phyloP scores from a whole-genome alignment of 2,329 filamentous ascomycete species.

The Fusarium oligoseptatum region DNA sequence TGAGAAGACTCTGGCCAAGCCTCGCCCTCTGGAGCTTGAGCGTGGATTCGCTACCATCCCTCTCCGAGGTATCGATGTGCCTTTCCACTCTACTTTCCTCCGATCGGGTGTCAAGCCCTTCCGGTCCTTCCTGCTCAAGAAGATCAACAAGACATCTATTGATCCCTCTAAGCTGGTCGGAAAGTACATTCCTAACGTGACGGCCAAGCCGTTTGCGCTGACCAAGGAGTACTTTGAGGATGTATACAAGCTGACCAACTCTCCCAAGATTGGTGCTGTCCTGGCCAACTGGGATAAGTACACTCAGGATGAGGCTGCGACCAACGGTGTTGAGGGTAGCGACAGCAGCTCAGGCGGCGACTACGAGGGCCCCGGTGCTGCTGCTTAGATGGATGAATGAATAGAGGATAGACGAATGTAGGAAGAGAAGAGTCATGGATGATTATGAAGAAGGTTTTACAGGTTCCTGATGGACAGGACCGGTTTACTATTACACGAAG shows the following conservation, averaged over 20 bases:
- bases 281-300: conserved; percentile 90
- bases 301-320: conserved; percentile 61
- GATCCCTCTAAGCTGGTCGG: conserved; percentile 96
- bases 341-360: conserved; percentile 57
- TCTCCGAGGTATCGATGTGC: conserved; percentile 96
- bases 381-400: conserved; percentile 51
- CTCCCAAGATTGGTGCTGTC: conserved; percentile 80
- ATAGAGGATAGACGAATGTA: conserved; percentile 29
- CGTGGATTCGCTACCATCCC: conserved; percentile 98
- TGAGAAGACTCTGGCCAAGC: conserved; percentile 89
- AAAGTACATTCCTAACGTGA: conserved; percentile 99
- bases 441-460: conserved; percentile 43
- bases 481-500: conserved; percentile 35
- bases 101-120: conserved; percentile 99
- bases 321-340: conserved; percentile 52
- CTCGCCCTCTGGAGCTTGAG: conserved; percentile 87
- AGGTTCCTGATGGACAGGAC: conserved; percentile 35
- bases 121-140: conserved; percentile 98
- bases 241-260: conserved; percentile 94
- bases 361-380: conserved; percentile 58
- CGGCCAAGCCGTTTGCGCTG: conserved; percentile 92
- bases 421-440: conserved; percentile 36
- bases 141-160: conserved; percentile 99
- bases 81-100: conserved; percentile 99
- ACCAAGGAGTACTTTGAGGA: conserved; percentile 99